A percentile compares a stretch with the other conserved stretches of the same genome.
Conservation (phyloP, 2,329 filamentous ascomycete genomes). For the Fusarium nelsonii region DNA sequence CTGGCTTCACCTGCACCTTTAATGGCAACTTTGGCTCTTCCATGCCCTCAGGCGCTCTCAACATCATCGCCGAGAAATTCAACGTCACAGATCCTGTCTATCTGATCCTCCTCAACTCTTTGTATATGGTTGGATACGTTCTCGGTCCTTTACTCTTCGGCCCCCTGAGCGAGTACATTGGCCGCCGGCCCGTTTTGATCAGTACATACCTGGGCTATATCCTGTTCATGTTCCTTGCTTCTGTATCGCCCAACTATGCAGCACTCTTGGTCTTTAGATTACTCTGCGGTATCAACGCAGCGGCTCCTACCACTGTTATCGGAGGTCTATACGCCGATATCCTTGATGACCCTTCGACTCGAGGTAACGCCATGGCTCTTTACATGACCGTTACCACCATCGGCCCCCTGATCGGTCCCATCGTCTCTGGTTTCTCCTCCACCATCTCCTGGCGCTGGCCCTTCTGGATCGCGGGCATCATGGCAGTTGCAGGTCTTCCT, state of each 20-base stretch:
- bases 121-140: constrained; percentile 54
- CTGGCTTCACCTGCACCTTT: constrained; percentile 54
- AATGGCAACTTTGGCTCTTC: constrained; percentile 55
- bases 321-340: constrained; percentile 53
- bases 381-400: constrained; percentile 54
- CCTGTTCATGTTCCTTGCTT: constrained; percentile 52
- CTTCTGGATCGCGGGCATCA: constrained; percentile 55
- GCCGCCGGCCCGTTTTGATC: constrained; percentile 51
- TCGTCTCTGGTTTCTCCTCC: constrained; percentile 64
- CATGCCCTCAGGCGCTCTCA: constrained; percentile 54
- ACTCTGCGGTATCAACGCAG: constrained; percentile 51
- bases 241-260: constrained; percentile 58
- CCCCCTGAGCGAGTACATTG: constrained; percentile 53
- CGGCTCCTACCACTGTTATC: constrained; percentile 53
- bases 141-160: constrained; percentile 53
- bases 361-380: constrained; percentile 51
- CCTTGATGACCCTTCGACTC: constrained; percentile 49
- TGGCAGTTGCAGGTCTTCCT: constrained; percentile 48
- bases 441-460: constrained; percentile 58
- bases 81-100: constrained; percentile 44
- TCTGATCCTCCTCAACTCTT: constrained; percentile 53
- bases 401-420: constrained; percentile 60
- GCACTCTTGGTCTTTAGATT: constrained; percentile 59
- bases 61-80: constrained; percentile 51
- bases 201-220: constrained; percentile 53